Evolutionary conservation across 495 filamentous ascomycete genomes (phyloP).

Genomic region (Cercophora scortea): DNA sequence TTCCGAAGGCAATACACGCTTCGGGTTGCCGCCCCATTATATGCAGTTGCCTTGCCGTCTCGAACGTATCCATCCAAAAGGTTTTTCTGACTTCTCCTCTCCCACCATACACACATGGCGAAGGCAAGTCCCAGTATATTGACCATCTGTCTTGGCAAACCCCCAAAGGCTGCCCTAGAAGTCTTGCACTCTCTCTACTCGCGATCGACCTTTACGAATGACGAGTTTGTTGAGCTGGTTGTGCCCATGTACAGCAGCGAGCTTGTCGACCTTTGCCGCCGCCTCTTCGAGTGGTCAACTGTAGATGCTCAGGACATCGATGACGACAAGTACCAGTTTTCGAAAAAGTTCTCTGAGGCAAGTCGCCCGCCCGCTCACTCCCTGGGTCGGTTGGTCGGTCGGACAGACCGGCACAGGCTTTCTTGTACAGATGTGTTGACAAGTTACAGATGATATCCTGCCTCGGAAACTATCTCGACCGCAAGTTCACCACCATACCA

Average conservation of each 20-base stretch:
- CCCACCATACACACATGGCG: neutral
- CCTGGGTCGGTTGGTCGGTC: too few species aligned
- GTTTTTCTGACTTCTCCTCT: conserved; percentile 16
- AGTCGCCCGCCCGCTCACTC: conserved; percentile 1
- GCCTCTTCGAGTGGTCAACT: conserved; percentile 74
- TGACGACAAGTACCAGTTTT: conserved; percentile 83
- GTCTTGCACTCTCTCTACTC: conserved; percentile 75
- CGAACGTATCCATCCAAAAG: conserved; percentile 61
- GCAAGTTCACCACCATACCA: conserved; percentile 55
- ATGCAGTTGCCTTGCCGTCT: conserved; percentile 64
- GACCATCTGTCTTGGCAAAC: conserved; percentile 2
- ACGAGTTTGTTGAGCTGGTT: conserved; percentile 72
- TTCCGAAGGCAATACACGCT: conserved; percentile 67
- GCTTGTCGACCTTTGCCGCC: conserved; percentile 62
- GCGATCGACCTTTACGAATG: conserved; percentile 62
- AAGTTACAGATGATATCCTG: conserved; percentile 65
- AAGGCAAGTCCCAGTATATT: neutral
- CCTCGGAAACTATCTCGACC: conserved; percentile 74
- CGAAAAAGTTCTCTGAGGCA: conserved; percentile 92
- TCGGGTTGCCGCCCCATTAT: conserved; percentile 63
- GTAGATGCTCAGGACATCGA: conserved; percentile 74
- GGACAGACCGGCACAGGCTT: neutral
- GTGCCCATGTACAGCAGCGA: conserved; percentile 67
- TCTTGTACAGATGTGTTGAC: conserved; percentile 12
- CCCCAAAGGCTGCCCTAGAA: conserved; percentile 66